These are phyloP conservation scores for Endocarpon pusillum DNA, from an alignment of 495 filamentous ascomycete species.

Conservation along the genomic window DNA sequence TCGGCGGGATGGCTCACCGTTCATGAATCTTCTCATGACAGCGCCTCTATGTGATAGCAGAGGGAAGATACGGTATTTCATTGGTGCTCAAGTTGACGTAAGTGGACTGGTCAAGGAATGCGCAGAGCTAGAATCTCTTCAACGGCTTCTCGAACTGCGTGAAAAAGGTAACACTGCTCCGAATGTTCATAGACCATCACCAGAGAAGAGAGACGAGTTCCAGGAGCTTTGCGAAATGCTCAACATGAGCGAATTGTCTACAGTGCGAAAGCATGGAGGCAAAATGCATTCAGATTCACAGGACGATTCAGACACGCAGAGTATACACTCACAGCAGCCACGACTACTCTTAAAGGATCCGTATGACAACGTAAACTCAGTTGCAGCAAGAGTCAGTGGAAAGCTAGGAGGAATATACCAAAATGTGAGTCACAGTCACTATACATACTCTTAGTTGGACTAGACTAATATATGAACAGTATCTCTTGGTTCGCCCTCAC, in stretches of 20 bases:
- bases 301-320: constrained; percentile 18
- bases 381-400: constrained; percentile 1
- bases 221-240: constrained; percentile 45
- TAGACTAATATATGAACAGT: constrained; percentile 25
- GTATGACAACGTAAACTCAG: no score
- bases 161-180: constrained; percentile 20
- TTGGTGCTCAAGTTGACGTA: constrained; percentile 45
- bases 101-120: constrained; percentile 38
- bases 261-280: constrained; percentile 35
- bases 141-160: constrained; percentile 3
- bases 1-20: constrained; percentile 43
- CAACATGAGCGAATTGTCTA: constrained; percentile 40
- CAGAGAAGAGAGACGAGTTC: constrained; percentile 21
- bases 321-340: constrained; percentile 10
- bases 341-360: constrained; percentile 14
- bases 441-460: not conserved
- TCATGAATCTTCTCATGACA: constrained; percentile 48
- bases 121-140: constrained; percentile 38
- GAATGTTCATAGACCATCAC: constrained; percentile 9
- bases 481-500: constrained; percentile 42
- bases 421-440: constrained; percentile 16
- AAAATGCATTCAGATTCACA: constrained; percentile 34
- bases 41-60: constrained; percentile 44
- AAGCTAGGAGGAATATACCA: constrained; percentile 25
- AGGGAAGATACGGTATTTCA: constrained; percentile 42